phyloP scores from a whole-genome alignment of 1,284 basidiomycete genomes.

The Marasmius fiardii region DNA sequence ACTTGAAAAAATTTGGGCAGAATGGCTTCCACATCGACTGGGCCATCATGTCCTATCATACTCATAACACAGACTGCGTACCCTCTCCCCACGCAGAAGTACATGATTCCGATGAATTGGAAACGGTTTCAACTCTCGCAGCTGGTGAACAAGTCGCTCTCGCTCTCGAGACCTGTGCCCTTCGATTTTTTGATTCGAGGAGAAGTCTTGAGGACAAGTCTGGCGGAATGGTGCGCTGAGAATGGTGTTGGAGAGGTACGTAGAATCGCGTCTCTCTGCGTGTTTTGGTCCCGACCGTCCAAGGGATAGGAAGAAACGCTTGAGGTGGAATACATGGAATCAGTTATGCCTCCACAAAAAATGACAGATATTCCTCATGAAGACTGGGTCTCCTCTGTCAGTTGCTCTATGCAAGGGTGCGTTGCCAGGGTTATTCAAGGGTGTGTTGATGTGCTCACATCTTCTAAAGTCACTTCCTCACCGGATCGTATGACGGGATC shows the following conservation, averaged over 20 bases:
- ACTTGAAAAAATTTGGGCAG: too few species aligned
- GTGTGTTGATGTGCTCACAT: background rate
- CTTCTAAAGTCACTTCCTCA: slow-evolving; percentile 59
- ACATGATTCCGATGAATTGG: slow-evolving; percentile 92
- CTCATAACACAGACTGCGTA: slow-evolving; percentile 82
- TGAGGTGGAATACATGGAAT: slow-evolving; percentile 93
- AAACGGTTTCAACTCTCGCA: slow-evolving; percentile 96
- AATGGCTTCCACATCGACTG: slow-evolving; percentile 21
- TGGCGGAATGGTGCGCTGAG: slow-evolving; percentile 78
- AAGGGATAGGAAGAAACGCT: slow-evolving; percentile 76
- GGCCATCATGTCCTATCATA: slow-evolving; percentile 57
- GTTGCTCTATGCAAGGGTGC: slow-evolving; percentile 67
- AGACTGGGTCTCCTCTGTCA: slow-evolving; percentile 91
- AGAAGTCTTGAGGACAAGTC: slow-evolving; percentile 70
- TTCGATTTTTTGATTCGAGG: slow-evolving; percentile 93
- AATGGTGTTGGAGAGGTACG: slow-evolving; percentile 68
- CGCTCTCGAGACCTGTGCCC: slow-evolving; percentile 72
- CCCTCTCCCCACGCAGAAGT: slow-evolving; percentile 86
- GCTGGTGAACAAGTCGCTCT: slow-evolving; percentile 92
- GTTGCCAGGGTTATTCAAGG: slow-evolving; percentile 20
- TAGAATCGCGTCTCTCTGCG: slow-evolving; percentile 1
- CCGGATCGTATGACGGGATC: slow-evolving; percentile 79
- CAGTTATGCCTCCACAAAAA: slow-evolving; percentile 85
- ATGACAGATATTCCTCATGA: slow-evolving; percentile 83
- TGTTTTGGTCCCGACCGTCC: slow-evolving; percentile 12